Evolutionary conservation across 306 rosid species (phyloP).

Genomic region (Purshia tridentata): DNA sequence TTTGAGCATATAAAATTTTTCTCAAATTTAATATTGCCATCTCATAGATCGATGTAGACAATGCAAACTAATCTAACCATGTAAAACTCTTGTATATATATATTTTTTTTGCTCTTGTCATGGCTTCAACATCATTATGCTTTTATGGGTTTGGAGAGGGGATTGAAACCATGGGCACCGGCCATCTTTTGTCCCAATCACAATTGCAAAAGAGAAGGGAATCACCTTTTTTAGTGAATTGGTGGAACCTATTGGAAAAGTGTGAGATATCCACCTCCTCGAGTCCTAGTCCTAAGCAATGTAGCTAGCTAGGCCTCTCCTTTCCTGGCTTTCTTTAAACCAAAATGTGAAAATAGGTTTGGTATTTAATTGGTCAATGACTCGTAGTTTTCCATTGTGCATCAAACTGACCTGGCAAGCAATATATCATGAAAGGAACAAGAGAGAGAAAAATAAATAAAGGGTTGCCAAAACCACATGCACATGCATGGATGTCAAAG

Average conservation of each 20-base stretch:
- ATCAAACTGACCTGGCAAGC: not conserved
- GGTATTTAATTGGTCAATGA: constrained; percentile 13
- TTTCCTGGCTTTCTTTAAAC: not conserved
- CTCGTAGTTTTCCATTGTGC: constrained; percentile 17
- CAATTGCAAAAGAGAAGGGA: constrained; percentile 4
- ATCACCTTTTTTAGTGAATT: constrained; percentile 10
- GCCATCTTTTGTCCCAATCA: constrained; percentile 1
- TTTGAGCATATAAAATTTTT: too few species aligned
- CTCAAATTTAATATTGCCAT: too few species aligned
- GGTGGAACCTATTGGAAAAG: constrained; percentile 25
- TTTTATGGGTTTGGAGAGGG: not conserved
- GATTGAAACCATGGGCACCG: not conserved
- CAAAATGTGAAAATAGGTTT: not conserved
- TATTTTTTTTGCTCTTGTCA: not conserved
- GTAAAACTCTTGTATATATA: too few species aligned
- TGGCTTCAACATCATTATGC: not conserved
- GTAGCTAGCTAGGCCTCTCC: not conserved
- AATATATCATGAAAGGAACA: not conserved
- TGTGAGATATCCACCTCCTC: not conserved
- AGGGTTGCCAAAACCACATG: not conserved
- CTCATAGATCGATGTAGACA: too few species aligned
- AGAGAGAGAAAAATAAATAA: not conserved
- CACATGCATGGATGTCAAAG: not conserved
- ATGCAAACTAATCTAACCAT: too few species aligned
- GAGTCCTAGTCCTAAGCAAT: too few species aligned